A percentile compares a stretch with the other conserved stretches of the same genome.
Evolutionary conservation across 2,329 filamentous ascomycete species (phyloP).

Genomic region (Leptosphaerulina australis): DNA sequence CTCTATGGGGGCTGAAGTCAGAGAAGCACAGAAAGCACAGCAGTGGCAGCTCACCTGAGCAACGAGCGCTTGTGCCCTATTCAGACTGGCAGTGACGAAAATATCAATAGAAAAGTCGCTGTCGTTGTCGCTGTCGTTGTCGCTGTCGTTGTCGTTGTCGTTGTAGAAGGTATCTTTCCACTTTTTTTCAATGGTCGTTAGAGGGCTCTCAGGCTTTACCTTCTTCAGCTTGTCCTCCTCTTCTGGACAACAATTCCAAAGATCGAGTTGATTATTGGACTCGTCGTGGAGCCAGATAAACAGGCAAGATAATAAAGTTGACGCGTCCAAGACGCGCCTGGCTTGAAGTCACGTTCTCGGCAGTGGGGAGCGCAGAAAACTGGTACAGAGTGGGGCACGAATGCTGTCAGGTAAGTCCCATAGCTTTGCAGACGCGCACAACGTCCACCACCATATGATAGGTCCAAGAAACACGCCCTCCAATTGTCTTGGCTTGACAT

Average conservation of each 20-base stretch:
- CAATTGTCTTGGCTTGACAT: background rate
- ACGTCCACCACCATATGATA: background rate
- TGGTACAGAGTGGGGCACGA: background rate
- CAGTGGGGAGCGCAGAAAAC: background rate
- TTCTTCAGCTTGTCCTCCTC: conserved; percentile 21
- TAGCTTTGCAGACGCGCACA: background rate
- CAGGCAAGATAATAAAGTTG: conserved; percentile 25
- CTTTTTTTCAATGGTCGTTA: conserved; percentile 10
- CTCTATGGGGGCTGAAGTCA: conserved; percentile 16
- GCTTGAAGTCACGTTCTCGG: background rate
- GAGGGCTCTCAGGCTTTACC: conserved; percentile 4
- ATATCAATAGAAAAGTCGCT: conserved; percentile 45
- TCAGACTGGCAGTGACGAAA: conserved; percentile 16
- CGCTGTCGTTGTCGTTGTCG: conserved; percentile 46
- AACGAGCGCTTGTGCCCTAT: conserved; percentile 27
- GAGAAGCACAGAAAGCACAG: background rate
- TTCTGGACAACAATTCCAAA: conserved; percentile 34
- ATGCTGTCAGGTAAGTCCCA: background rate
- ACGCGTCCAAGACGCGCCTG: conserved; percentile 12
- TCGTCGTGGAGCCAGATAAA: conserved; percentile 33
- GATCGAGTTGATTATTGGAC: conserved; percentile 27
- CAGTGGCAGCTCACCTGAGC: conserved; percentile 22
- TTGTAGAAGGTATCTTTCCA: conserved; percentile 40
- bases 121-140: conserved; percentile 45
- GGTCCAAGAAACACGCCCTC: background rate